Percentiles rank a stretch among this genome's conserved stretches.
Conservation (phyloP, 345 rosid genomes). For the Eucalyptus cloeziana region DNA sequence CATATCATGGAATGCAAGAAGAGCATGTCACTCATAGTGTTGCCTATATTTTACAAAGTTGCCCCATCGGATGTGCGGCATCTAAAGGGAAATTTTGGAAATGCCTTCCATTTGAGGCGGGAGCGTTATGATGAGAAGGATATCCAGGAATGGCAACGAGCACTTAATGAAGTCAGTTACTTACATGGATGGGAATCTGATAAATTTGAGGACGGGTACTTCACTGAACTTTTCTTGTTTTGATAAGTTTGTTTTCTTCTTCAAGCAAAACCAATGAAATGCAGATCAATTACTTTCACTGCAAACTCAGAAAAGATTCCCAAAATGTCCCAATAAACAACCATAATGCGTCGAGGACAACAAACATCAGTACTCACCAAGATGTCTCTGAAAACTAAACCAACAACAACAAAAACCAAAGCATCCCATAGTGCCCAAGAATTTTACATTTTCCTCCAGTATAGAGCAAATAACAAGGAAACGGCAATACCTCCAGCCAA, state of each 20-base stretch:
- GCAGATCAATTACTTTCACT: no score
- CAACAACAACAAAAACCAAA: no score
- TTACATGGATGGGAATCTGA: background rate
- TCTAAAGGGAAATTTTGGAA: background rate
- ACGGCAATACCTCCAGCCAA: no score
- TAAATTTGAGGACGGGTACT: background rate
- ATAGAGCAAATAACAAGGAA: no score
- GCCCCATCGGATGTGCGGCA: background rate
- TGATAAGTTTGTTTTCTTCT: background rate
- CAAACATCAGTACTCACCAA: no score
- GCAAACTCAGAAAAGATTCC: background rate
- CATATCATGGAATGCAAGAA: background rate
- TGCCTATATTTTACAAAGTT: background rate
- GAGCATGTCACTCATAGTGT: background rate
- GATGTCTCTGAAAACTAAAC: no score
- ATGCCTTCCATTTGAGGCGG: background rate
- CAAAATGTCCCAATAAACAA: no score
- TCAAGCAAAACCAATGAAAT: background rate
- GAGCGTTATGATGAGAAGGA: fast-evolving
- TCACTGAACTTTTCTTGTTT: background rate
- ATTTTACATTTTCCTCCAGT: no score
- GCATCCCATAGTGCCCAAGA: no score
- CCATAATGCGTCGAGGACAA: no score
- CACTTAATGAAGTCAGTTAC: background rate
- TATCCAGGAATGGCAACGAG: background rate